A percentile compares a stretch with the other conserved stretches of the same genome.
Evolutionary conservation across 768 basidiomycete species (phyloP).

Genomic region (Tylopilus felleus): DNA sequence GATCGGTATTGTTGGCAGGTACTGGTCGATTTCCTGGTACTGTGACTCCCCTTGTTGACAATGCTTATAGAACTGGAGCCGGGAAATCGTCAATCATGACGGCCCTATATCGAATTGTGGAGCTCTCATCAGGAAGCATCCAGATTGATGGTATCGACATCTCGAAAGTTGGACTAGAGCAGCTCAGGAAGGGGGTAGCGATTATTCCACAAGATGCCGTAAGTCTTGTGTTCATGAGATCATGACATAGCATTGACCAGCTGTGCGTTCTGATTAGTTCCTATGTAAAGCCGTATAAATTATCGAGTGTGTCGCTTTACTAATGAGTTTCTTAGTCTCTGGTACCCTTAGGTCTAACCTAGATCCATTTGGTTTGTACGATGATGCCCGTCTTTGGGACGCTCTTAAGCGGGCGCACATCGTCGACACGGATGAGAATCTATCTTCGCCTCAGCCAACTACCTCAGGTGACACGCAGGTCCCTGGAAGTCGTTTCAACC

Average conservation of each 20-base stretch:
- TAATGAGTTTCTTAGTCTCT: constrained; percentile 45
- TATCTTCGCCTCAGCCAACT: constrained; percentile 29
- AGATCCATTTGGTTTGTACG: constrained; percentile 81
- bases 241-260: not conserved
- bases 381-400: constrained; percentile 83
- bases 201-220: constrained; percentile 79
- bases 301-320: constrained; percentile 4
- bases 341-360: constrained; percentile 84
- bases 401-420: constrained; percentile 83
- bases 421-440: constrained; percentile 47
- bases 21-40: constrained; percentile 14
- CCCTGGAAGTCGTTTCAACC: constrained; percentile 56
- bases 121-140: constrained; percentile 72
- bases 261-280: constrained; percentile 29
- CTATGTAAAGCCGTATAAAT: constrained; percentile 29
- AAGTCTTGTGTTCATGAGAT: not conserved
- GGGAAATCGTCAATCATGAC: constrained; percentile 91
- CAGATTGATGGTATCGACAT: constrained; percentile 82
- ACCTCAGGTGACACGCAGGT: constrained; percentile 39
- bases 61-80: constrained; percentile 61
- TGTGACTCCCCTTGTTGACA: not conserved
- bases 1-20: constrained; percentile 83
- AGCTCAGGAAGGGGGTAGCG: constrained; percentile 63
- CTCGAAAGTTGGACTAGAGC: constrained; percentile 71
- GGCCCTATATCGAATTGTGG: constrained; percentile 82